Evolutionary conservation across 305 asterid genomes (phyloP).

Genomic region (Salvia sclarea): DNA sequence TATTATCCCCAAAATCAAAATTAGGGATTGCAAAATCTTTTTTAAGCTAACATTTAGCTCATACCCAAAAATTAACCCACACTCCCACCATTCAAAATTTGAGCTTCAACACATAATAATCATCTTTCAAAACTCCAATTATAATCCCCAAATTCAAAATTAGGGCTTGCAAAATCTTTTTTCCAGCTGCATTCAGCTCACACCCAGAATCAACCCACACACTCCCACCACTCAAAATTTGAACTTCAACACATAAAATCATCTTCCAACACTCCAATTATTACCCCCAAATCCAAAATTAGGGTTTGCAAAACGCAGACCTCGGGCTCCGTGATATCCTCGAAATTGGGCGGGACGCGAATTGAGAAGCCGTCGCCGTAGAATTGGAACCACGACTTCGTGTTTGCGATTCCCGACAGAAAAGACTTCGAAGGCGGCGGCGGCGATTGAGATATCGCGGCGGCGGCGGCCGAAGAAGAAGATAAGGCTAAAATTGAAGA

Average conservation of each 20-base stretch:
- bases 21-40: too few relatives aligned
- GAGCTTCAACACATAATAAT: too few relatives aligned
- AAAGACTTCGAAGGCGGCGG: conserved; percentile 44
- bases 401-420: conserved; percentile 75
- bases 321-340: conserved; percentile 85
- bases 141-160: too few relatives aligned
- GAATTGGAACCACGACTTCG: conserved; percentile 87
- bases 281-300: too few relatives aligned
- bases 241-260: neutral
- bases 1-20: too few relatives aligned
- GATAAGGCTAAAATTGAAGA: conserved; percentile 43
- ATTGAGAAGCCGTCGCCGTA: conserved; percentile 87
- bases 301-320: conserved; percentile 44
- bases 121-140: too few relatives aligned
- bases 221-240: neutral
- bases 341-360: conserved; percentile 84
- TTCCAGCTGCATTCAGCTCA: neutral
- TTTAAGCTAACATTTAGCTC: too few relatives aligned
- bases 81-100: too few relatives aligned
- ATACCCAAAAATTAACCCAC: too few relatives aligned
- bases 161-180: neutral
- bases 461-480: conserved; percentile 31
- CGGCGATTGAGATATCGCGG: conserved; percentile 44
- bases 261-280: too few relatives aligned
- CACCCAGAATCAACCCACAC: neutral